phyloP scores from a whole-genome alignment of 345 rosid species.

The Populus alba region DNA sequence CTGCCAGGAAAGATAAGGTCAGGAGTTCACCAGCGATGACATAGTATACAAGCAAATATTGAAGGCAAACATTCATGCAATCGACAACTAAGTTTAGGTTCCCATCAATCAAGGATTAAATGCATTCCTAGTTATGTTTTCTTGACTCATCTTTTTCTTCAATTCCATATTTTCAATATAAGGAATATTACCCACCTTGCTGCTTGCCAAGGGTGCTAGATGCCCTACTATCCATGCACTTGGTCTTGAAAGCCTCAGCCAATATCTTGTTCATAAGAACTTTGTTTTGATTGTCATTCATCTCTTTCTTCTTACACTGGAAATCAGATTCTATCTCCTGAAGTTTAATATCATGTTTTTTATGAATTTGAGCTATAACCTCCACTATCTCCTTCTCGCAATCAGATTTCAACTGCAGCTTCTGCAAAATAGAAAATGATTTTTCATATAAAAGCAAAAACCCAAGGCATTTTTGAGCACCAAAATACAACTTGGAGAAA shows the following conservation, averaged over 20 bases:
- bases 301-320: slow-evolving; percentile 30
- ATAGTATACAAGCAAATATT: too few relatives aligned
- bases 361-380: slow-evolving; percentile 42
- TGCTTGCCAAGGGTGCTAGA: slow-evolving; percentile 17
- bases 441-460: background rate
- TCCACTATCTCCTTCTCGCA: slow-evolving; percentile 56
- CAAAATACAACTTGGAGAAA: slow-evolving; percentile 11
- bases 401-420: slow-evolving; percentile 38
- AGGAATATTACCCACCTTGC: slow-evolving; percentile 36
- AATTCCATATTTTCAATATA: background rate
- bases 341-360: slow-evolving; percentile 41
- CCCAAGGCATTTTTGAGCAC: background rate
- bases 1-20: slow-evolving; percentile 23
- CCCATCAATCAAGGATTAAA: too few relatives aligned
- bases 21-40: too few relatives aligned
- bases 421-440: slow-evolving; percentile 37
- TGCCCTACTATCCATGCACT: slow-evolving; percentile 38
- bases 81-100: too few relatives aligned
- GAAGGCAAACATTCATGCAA: background rate
- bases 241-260: slow-evolving; percentile 55
- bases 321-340: slow-evolving; percentile 42
- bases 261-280: slow-evolving; percentile 51
- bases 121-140: background rate
- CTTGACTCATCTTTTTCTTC: too few relatives aligned
- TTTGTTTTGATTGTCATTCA: slow-evolving; percentile 34